These are phyloP conservation scores for Talaromyces pinophilus DNA, from an alignment of 2,329 filamentous ascomycete species.

Conservation along the genomic window DNA sequence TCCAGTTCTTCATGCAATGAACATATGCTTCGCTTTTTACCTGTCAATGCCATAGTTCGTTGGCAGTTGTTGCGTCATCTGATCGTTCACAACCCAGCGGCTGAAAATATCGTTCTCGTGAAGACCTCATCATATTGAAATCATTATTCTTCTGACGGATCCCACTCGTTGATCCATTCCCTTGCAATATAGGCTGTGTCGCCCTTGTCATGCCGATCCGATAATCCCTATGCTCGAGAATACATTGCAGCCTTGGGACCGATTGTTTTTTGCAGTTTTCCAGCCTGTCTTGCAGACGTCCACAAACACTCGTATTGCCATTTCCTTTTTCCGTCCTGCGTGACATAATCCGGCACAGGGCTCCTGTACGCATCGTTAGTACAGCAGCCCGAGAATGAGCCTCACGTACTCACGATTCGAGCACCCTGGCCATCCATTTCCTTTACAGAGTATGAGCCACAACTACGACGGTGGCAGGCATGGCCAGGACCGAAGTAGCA, in stretches of 20 bases:
- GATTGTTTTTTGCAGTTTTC: background rate
- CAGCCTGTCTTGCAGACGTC: background rate
- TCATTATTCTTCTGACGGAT: background rate
- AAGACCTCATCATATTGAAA: background rate
- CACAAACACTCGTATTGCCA: background rate
- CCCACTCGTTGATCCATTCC: background rate
- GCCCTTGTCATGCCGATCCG: background rate
- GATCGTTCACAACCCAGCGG: background rate
- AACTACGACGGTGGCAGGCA: slow-evolving; percentile 32
- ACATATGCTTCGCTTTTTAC: background rate
- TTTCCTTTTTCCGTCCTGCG: background rate
- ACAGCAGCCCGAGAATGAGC: slow-evolving; percentile 20
- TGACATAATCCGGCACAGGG: background rate
- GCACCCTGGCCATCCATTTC: slow-evolving; percentile 45
- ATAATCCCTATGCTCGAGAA: background rate
- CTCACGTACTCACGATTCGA: slow-evolving; percentile 44
- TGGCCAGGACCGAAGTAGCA: slow-evolving; percentile 36
- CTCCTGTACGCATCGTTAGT: slow-evolving; percentile 1
- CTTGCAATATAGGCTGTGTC: background rate
- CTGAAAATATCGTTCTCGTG: background rate
- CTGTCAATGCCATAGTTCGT: background rate
- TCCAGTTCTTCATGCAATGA: slow-evolving; percentile 6
- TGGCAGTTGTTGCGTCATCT: slow-evolving; percentile 7
- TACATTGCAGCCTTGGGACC: background rate
- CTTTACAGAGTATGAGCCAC: slow-evolving; percentile 31